Conservation (phyloP, 2,329 filamentous ascomycete species). For the Coniochaeta sp. region DNA sequence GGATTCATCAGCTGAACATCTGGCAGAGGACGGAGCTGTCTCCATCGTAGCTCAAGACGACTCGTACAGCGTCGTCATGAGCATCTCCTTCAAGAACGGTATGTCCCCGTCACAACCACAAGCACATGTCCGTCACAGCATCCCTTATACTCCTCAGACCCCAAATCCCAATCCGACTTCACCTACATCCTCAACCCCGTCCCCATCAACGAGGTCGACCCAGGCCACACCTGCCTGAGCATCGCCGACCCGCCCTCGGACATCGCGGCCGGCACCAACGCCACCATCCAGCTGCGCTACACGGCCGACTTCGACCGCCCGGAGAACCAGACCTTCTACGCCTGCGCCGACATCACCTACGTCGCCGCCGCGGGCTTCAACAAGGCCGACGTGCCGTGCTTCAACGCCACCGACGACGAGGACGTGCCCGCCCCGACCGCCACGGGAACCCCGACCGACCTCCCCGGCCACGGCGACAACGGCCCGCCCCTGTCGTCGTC, state of each 20-base stretch:
- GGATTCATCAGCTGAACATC: neutral
- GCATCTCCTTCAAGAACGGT: constrained; percentile 46
- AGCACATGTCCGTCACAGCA: neutral
- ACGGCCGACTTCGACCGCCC: constrained; percentile 33
- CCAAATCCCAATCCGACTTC: constrained; percentile 30
- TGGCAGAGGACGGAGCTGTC: constrained; percentile 35
- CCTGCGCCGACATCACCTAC: constrained; percentile 40
- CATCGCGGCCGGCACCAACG: constrained; percentile 32
- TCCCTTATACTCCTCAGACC: constrained; percentile 22
- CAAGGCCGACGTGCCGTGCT: constrained; percentile 27
- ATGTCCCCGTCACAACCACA: constrained; percentile 8
- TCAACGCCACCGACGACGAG: constrained; percentile 31
- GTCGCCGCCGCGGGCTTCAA: constrained; percentile 27
- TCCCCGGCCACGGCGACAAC: constrained; percentile 11
- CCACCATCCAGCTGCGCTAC: constrained; percentile 43
- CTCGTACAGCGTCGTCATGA: constrained; percentile 45
- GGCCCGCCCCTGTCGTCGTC: constrained; percentile 8
- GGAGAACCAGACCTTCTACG: constrained; percentile 38
- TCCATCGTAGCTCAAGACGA: constrained; percentile 51
- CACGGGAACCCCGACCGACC: constrained; percentile 8
- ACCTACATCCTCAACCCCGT: constrained; percentile 28
- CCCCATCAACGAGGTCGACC: constrained; percentile 25
- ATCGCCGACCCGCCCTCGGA: constrained; percentile 25
- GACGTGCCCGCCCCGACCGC: constrained; percentile 12
- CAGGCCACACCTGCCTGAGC: constrained; percentile 38